These are phyloP conservation scores for Phialophora tarda DNA, from an alignment of 2,329 filamentous ascomycete species.

Conservation along the genomic window DNA sequence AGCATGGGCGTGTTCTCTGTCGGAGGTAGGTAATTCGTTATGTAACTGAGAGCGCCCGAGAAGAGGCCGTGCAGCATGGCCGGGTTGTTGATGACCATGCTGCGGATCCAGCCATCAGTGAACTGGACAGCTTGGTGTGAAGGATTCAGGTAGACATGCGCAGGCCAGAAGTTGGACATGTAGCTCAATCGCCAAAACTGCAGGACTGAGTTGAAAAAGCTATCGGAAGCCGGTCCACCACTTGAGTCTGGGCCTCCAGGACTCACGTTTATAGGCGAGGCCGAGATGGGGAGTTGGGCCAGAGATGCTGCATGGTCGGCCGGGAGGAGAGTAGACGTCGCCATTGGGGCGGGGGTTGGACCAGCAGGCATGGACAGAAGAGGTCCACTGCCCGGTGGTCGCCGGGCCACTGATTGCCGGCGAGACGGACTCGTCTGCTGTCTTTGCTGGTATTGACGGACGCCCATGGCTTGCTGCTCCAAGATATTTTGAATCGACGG, in stretches of 20 bases:
- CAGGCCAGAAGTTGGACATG: constrained; percentile 31
- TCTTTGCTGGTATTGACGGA: constrained; percentile 22
- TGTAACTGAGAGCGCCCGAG: constrained; percentile 24
- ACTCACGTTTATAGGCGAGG: neutral
- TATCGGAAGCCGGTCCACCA: constrained; percentile 7
- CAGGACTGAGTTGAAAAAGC: constrained; percentile 27
- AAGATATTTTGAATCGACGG: constrained; percentile 14
- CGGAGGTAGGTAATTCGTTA: constrained; percentile 26
- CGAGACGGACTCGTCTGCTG: neutral
- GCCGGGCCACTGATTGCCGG: neutral
- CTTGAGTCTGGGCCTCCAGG: constrained; percentile 12
- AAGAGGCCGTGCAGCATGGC: constrained; percentile 30
- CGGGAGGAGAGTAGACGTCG: constrained; percentile 11
- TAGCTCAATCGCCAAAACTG: constrained; percentile 27
- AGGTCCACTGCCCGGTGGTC: neutral
- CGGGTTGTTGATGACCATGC: constrained; percentile 22
- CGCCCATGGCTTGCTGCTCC: constrained; percentile 17
- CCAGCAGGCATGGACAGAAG: constrained; percentile 1
- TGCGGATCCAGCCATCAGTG: constrained; percentile 23
- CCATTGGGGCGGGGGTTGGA: neutral
- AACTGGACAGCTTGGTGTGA: constrained; percentile 16
- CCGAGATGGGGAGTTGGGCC: neutral
- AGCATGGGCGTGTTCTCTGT: constrained; percentile 24
- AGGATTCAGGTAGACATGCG: constrained; percentile 17
- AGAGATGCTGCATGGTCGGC: constrained; percentile 13